Conservation (phyloP, 202 grass and related monocot genomes). For the Panicum hallii region DNA sequence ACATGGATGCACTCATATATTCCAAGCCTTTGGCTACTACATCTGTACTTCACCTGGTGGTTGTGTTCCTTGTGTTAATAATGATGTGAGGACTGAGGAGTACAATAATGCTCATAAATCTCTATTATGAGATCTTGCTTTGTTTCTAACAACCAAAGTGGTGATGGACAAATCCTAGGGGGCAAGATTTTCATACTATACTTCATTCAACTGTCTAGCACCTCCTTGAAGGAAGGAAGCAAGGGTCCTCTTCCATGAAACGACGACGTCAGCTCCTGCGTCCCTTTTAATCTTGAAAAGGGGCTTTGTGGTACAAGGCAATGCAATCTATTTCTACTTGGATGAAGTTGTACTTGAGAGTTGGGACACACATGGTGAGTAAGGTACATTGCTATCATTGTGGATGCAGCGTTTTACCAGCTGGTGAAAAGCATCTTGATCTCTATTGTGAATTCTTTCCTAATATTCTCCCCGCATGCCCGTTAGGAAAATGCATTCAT, state of each 20-base stretch:
- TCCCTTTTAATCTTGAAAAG: background rate
- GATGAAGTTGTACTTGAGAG: background rate
- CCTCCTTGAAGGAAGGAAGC: constrained; percentile 35
- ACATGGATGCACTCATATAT: constrained; percentile 27
- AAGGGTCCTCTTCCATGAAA: constrained; percentile 10
- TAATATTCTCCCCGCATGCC: background rate
- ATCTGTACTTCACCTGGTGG: constrained; percentile 24
- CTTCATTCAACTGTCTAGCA: constrained; percentile 28
- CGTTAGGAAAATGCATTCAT: too few relatives aligned
- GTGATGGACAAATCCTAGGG: constrained; percentile 37
- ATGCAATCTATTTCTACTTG: background rate
- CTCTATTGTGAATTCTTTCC: background rate
- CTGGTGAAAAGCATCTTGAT: background rate
- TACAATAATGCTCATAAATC: background rate
- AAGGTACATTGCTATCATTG: background rate
- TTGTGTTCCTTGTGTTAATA: constrained; percentile 17
- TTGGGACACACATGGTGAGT: background rate
- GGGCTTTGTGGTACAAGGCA: constrained; percentile 3
- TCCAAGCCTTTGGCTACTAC: constrained; percentile 25
- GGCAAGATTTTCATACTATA: constrained; percentile 36
- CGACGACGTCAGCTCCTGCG: constrained; percentile 7
- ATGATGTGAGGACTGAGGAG: constrained; percentile 25
- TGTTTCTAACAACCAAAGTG: constrained; percentile 48
- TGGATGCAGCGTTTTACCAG: background rate
- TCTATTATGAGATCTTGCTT: constrained; percentile 38